Evolutionary conservation across 2,329 filamentous ascomycete species (phyloP), one percentile per base, ranked within the genome.

Genomic region (Paecilomyces fulvus): DNA sequence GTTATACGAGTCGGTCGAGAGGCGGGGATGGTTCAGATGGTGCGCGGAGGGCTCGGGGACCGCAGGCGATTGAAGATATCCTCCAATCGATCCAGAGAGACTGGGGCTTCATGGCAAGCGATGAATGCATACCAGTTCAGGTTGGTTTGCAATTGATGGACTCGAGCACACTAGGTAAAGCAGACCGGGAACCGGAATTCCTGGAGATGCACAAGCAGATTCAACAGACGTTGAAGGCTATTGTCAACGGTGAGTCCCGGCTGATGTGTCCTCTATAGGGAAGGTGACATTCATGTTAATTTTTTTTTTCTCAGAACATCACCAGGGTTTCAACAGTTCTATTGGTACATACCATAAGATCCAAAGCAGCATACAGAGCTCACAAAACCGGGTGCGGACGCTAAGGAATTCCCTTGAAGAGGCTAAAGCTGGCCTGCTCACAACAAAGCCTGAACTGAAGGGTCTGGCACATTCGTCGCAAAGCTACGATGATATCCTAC

Each of bases 321-420:
- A 99, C 69, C 94, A 99, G 73, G 95, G 94, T 51, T 99, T 99
- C 81, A 99, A 97, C 75, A 96, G 90, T 73, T 96, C 92, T 53
- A 97, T 99, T 61, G 94, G 92, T 72, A 97, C 92, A 20, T 99
- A 97, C 69, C 95, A 99, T 78, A 96, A 95, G 74, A 99, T 99
- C 59, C 94, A 99, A 72, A 85, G 86, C 54, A 96, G 90, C 73
- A 94, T 99, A 62, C 89, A 92, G 65, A 80, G 84, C 53, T 96
- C 91, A 14, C 94, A 99, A 73, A 86, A 86, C 66, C 85, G 90
- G 58, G 90, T 99, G 55, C 85, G 92, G 57, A 79, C 80, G 11
- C 78, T 99, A 60, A 94, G 92, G 71, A 85, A 91, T 56, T 90
- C 90, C n/a, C 78, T 99, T 56, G 82, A 86, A 12, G 82, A 85